Base-by-base conservation (phyloP, 1,284 basidiomycete species). In the Porodaedalea pini region DNA sequence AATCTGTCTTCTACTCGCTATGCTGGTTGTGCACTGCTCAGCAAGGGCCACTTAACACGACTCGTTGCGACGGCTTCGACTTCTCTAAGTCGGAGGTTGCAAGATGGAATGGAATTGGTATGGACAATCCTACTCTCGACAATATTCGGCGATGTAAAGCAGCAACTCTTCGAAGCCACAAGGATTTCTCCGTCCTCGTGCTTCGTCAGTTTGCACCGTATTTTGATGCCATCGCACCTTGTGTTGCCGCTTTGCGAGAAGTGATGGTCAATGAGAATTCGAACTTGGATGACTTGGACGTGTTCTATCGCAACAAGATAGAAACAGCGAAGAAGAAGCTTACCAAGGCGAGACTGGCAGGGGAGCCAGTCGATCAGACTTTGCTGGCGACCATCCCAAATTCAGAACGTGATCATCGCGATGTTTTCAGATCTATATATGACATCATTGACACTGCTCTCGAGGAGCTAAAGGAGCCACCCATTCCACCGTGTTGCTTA, bases 1-100 rank as follows among this genome's bases (percentile, higher is more conserved):
- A 52, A 29, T 52, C 50, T 17, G 13, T 52, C n/a, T 40, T 52
- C 15, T 52, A 52, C n/a, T 11, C 39, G 10, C 23, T 52, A n/a
- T 52, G 50, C 23, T 52, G 50, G 50, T 4, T 52, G 5, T 52
- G 50, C 36, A 52, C 50, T 5, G 13, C 36, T 11, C 50, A 37
- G 21, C 4, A 36, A 11, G 50, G 50, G n/a, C 50, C 34, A 2
- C 37, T 21, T 19, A 45, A 27, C 44, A 21, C 21, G 8, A 8
- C 4, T 3, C 44, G 44, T 19, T 21, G 8, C 23, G 7, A 5
- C 10, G 19, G 23, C 17, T 45, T 45, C 23, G 19, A 27, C 23
- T 45, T 45, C 23, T 5, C 13, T 23, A 27, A 25, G 8, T 45
- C 44, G 4, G 44, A 19, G 15, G 23, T 45, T 23, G 44, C 44